Percentiles rank a stretch among this genome's conserved stretches.
Evolutionary conservation across 176 grass and related monocot species (phyloP).

Genomic region (Thinopyrum elongatum): DNA sequence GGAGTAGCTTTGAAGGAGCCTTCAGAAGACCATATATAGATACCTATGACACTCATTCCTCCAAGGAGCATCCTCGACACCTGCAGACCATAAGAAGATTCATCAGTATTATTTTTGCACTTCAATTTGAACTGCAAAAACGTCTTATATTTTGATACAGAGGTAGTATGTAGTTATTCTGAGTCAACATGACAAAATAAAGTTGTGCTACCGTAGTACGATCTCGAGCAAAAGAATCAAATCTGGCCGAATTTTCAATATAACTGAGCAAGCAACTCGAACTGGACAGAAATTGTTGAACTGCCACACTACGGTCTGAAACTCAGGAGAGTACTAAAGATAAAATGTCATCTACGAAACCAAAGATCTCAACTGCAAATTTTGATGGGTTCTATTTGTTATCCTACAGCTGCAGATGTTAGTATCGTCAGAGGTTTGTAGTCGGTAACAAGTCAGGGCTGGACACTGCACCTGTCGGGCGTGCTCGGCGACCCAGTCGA

Average conservation of each 20-base stretch:
- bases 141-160: no score
- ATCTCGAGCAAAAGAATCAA: neutral
- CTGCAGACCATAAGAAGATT: constrained; percentile 27
- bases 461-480: constrained; percentile 57
- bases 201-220: neutral
- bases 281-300: neutral
- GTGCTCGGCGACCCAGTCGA: constrained; percentile 90
- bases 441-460: neutral
- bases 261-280: neutral
- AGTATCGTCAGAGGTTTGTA: neutral
- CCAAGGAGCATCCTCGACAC: constrained; percentile 91
- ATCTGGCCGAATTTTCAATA: neutral
- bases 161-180: neutral
- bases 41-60: constrained; percentile 73
- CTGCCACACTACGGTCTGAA: neutral
- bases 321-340: neutral
- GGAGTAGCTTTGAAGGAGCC: constrained; percentile 75
- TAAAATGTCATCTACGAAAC: neutral
- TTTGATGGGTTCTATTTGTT: neutral
- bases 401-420: neutral
- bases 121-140: no score
- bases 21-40: constrained; percentile 87
- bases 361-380: neutral
- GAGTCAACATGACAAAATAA: no score
- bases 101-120: neutral